phyloP scores from a whole-genome alignment of 768 basidiomycete species.

The Paxillus involutus region DNA sequence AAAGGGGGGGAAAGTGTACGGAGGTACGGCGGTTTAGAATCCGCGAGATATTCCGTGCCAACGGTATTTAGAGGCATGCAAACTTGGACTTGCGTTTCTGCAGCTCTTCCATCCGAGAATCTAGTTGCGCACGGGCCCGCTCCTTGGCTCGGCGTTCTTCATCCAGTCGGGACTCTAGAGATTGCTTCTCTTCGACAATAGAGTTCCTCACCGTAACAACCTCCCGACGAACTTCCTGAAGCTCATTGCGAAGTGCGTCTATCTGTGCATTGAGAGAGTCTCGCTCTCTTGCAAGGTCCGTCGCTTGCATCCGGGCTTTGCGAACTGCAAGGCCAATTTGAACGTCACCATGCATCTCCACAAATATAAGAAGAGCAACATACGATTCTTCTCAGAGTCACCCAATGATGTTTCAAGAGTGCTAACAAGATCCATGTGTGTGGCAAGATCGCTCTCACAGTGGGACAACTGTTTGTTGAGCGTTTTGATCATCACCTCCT shows the following conservation, averaged over 20 bases:
- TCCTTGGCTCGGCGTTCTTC: conserved; percentile 91
- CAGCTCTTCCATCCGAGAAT: conserved; percentile 84
- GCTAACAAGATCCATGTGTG: conserved; percentile 86
- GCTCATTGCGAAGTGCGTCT: conserved; percentile 66
- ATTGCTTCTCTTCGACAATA: conserved; percentile 86
- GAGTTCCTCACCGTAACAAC: conserved; percentile 75
- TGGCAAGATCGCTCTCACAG: conserved; percentile 87
- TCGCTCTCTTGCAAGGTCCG: conserved; percentile 84
- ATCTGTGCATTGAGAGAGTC: conserved; percentile 69
- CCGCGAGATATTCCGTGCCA: background rate
- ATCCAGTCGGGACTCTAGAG: conserved; percentile 76
- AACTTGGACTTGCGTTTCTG: conserved; percentile 88
- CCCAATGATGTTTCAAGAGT: conserved; percentile 84
- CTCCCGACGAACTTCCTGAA: conserved; percentile 78
- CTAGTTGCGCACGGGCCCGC: conserved; percentile 82
- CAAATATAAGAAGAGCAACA: conserved; percentile 34
- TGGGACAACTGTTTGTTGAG: conserved; percentile 93
- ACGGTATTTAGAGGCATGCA: conserved; percentile 67
- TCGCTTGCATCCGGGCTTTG: conserved; percentile 92
- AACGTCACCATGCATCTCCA: conserved; percentile 8
- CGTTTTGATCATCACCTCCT: conserved; percentile 89
- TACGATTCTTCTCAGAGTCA: conserved; percentile 91
- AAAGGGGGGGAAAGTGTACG: too few species aligned
- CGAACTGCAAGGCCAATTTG: conserved; percentile 54
- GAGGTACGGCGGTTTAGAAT: background rate